Base-by-base conservation (phyloP, 2,329 filamentous ascomycete genomes). In the Cytospora paraplurivora region DNA sequence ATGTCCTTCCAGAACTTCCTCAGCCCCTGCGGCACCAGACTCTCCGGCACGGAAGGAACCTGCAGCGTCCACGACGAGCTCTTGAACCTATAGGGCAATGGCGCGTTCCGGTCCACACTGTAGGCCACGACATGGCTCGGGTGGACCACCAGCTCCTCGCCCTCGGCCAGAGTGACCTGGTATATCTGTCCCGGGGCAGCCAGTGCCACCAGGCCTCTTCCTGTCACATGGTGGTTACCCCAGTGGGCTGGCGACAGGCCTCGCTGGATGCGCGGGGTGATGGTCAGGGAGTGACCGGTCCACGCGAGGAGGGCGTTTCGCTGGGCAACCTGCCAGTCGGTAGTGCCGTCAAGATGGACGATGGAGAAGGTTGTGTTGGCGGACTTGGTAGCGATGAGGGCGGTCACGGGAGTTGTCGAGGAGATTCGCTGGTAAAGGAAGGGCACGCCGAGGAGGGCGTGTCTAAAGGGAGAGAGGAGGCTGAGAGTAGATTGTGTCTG, bases 371-470 rank as follows among this genome's bases (percentile, higher is more conserved):
- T 93, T 0, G 93, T 95, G 59, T 89, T 88, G 5, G 92, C 87
- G 6, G 92, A 92, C 74, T 93, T 95, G 32, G 94, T 93, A 35
- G 91, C 91, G 70, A 99, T 90, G 67, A 99, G 81, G 37, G 93
- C 93, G 51, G 91, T 96, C 68, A 97, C 85, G 1, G 95, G 93
- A 54, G 88, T 91, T 0, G 93, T 93, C 1, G 94, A 94, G 38
- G 92, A 89, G 69, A 98, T 86, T 77, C 90, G 82, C 78, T 98
- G 94, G 78, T 98, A 98, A 66, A 99, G 84, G 77, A 99, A 99
- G 1, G 95, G 95, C 57, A 98, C 90, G 68, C 93, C 92, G 34
- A 96, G 85, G 55, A 88, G 77, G 32, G 90, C 89, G 75, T 95
- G 88, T 64, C 88, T 85, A 72, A 97, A 84, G 17, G 95, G 95